These are phyloP conservation scores for Hysterium pulicare DNA, from an alignment of 2,329 filamentous ascomycete genomes.

Conservation along the genomic window DNA sequence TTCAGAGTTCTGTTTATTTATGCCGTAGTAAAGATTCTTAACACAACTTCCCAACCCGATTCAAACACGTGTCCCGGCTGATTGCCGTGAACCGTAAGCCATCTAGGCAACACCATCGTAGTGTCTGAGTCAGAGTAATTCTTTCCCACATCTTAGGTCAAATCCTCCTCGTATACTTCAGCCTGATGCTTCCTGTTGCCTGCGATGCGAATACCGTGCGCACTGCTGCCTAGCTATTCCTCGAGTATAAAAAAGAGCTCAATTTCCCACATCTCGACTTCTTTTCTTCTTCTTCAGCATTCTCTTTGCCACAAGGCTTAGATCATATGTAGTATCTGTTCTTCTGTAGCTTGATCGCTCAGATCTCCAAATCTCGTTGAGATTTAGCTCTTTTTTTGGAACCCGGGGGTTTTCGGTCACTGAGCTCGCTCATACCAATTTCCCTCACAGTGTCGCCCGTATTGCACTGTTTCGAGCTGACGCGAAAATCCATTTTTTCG, in stretches of 20 bases:
- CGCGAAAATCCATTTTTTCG: slow-evolving; percentile 51
- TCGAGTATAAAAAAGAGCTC: neutral
- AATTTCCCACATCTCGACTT: neutral
- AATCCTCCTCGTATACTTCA: too few relatives aligned
- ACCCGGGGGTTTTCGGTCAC: slow-evolving; percentile 49
- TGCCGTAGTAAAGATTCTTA: too few relatives aligned
- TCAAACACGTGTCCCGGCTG: too few relatives aligned
- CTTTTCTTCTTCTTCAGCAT: slow-evolving; percentile 48
- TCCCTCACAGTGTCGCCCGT: slow-evolving; percentile 68
- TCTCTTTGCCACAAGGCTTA: slow-evolving; percentile 63
- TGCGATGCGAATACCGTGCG: too few relatives aligned
- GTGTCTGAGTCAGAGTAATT: too few relatives aligned
- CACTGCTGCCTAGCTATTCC: neutral
- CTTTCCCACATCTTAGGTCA: too few relatives aligned
- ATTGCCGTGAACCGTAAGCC: too few relatives aligned
- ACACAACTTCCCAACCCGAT: too few relatives aligned
- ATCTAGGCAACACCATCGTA: too few relatives aligned
- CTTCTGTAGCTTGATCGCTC: slow-evolving; percentile 96
- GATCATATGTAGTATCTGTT: slow-evolving; percentile 97
- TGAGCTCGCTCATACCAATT: slow-evolving; percentile 64
- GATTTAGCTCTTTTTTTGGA: slow-evolving; percentile 76
- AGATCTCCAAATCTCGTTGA: slow-evolving; percentile 61
- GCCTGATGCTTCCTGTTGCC: too few relatives aligned
- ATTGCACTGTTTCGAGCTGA: slow-evolving; percentile 71
- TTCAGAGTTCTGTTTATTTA: too few relatives aligned